Conservation (phyloP, 495 filamentous ascomycete species). For the Lasiosphaeria hispida region DNA sequence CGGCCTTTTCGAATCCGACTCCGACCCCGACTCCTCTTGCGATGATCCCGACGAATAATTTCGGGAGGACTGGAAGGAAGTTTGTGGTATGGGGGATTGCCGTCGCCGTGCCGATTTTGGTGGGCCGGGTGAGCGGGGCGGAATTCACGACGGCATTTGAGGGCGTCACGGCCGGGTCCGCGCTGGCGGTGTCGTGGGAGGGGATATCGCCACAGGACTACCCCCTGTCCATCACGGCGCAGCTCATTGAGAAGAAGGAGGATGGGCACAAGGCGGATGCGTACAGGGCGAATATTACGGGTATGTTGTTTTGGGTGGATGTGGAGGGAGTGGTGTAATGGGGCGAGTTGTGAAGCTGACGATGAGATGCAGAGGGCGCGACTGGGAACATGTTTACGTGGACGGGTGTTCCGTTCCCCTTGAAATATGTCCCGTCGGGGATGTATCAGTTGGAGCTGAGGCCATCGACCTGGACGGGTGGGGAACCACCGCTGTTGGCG, state of each 20-base stretch:
- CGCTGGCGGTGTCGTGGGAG: conserved; percentile 33
- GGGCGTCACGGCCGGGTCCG: conserved; percentile 20
- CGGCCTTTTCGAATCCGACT: no score
- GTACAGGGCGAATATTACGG: conserved; percentile 32
- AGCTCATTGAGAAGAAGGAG: conserved; percentile 34
- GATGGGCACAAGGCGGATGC: conserved; percentile 29
- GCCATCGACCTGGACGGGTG: conserved; percentile 17
- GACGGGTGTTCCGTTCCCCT: conserved; percentile 37
- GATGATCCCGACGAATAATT: no score
- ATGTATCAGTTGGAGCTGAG: conserved; percentile 40
- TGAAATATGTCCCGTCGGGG: conserved; percentile 34
- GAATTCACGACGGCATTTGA: conserved; percentile 33
- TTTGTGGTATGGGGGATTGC: no score
- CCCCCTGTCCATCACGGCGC: conserved; percentile 31
- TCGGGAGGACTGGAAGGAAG: no score
- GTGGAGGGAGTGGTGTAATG: background rate
- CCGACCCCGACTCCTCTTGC: no score
- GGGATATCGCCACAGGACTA: conserved; percentile 23
- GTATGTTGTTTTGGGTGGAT: conserved; percentile 16
- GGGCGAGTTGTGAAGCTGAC: conserved; percentile 12
- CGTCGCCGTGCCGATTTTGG: no score
- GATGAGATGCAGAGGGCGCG: conserved; percentile 23
- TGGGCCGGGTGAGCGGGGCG: background rate
- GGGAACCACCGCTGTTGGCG: conserved; percentile 21
- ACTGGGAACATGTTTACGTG: conserved; percentile 35